These are phyloP conservation scores for Amanita thiersii DNA, from an alignment of 768 basidiomycete species.

Conservation along the genomic window DNA sequence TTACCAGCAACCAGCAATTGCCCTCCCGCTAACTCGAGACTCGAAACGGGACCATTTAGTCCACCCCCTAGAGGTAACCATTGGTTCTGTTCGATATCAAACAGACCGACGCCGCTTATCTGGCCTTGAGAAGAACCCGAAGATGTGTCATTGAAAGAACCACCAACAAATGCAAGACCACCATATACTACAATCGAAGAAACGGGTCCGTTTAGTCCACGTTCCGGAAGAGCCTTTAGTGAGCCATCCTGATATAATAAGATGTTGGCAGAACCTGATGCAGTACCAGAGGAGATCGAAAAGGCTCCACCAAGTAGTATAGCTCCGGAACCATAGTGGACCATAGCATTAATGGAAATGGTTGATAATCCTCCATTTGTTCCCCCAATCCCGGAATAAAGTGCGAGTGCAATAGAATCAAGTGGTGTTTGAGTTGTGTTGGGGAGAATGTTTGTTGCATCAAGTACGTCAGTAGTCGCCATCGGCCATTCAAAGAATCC, in stretches of 20 bases:
- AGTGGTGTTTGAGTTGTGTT: conserved; percentile 65
- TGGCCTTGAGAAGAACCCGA: conserved; percentile 42
- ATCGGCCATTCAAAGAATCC: conserved; percentile 90
- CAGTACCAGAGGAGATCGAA: conserved; percentile 44
- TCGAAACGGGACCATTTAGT: conserved; percentile 67
- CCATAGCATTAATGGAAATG: conserved; percentile 43
- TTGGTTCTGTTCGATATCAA: conserved; percentile 51
- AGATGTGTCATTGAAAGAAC: conserved; percentile 69
- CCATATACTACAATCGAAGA: conserved; percentile 54
- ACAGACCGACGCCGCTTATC: conserved; percentile 58
- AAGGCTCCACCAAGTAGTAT: conserved; percentile 79
- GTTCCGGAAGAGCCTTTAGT: conserved; percentile 42
- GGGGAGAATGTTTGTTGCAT: conserved; percentile 54
- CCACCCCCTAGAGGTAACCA: conserved; percentile 73
- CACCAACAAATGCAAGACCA: conserved; percentile 76
- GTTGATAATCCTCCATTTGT: conserved; percentile 24
- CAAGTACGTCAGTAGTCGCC: conserved; percentile 29
- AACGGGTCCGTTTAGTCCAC: conserved; percentile 79
- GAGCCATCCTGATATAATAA: conserved; percentile 57
- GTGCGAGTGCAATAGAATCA: conserved; percentile 52
- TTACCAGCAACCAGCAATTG: conserved; percentile 67
- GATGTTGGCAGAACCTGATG: conserved; percentile 60
- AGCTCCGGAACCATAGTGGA: conserved; percentile 55
- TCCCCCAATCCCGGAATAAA: conserved; percentile 57
- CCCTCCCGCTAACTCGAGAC: conserved; percentile 39